phyloP scores from a whole-genome alignment of 192 early-diverging fungal genomes.

The Coemansia biformis region DNA sequence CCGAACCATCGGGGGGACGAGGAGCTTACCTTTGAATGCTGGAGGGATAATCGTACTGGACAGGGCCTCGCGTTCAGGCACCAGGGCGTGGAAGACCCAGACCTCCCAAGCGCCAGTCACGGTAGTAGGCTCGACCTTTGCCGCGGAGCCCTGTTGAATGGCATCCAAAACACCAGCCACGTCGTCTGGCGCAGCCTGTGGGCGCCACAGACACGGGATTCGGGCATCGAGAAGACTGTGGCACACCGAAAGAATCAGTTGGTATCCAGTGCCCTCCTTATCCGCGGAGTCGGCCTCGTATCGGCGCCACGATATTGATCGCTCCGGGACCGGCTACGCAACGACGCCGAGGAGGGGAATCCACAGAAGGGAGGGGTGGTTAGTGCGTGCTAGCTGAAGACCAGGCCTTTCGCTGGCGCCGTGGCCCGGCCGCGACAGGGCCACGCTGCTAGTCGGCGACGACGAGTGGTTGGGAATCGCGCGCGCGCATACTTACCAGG shows the following conservation, averaged over 20 bases:
- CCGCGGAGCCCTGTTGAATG: slow-evolving; percentile 3
- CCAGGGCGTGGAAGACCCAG: slow-evolving; percentile 31
- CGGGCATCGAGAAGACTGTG: slow-evolving; percentile 30
- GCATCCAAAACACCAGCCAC: slow-evolving; percentile 3
- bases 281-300: slow-evolving; percentile 27
- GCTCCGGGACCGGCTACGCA: slow-evolving; percentile 15
- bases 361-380: too few species aligned
- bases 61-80: slow-evolving; percentile 4
- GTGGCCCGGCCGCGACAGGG: too few species aligned
- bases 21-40: slow-evolving; percentile 18
- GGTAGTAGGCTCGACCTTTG: too few species aligned
- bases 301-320: slow-evolving; percentile 37
- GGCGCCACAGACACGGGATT: slow-evolving; percentile 40
- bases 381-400: too few species aligned
- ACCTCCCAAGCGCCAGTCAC: too few species aligned
- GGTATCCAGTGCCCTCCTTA: too few species aligned
- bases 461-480: too few species aligned
- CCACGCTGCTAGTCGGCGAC: too few species aligned
- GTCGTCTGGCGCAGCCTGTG: slow-evolving; percentile 8
- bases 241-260: slow-evolving; percentile 24
- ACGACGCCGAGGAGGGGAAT: too few species aligned
- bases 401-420: too few species aligned
- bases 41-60: slow-evolving; percentile 17
- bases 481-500: slow-evolving; percentile 49
- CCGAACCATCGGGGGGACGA: too few species aligned